These are phyloP conservation scores for Pythium vanterpoolii DNA, from an alignment of 352 stramenopile genomes.

Conservation along the genomic window DNA sequence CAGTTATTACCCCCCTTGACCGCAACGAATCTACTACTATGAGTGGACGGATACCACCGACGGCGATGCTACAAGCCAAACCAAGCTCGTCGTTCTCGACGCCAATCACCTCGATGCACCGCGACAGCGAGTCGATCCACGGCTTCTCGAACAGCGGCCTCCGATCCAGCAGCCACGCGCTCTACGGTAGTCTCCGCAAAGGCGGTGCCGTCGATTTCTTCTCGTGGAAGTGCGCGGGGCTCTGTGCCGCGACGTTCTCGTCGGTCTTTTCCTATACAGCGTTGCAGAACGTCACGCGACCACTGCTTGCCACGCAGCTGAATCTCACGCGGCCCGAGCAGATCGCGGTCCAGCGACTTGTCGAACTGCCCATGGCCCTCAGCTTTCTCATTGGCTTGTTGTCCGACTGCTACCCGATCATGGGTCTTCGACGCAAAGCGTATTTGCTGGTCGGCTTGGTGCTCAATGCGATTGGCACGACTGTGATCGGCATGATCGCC, in stretches of 20 bases:
- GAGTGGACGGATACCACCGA: too few relatives aligned
- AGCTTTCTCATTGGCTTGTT: conserved; percentile 34
- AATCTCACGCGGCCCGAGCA: conserved; percentile 13
- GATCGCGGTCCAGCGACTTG: conserved; percentile 19
- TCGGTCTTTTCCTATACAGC: conserved; percentile 24
- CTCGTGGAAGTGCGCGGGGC: conserved; percentile 17
- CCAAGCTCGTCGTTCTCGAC: too few relatives aligned
- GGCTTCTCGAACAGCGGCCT: not conserved
- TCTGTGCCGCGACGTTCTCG: conserved; percentile 18
- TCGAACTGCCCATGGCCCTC: conserved; percentile 28
- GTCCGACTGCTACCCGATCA: conserved; percentile 30
- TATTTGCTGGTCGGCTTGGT: conserved; percentile 32
- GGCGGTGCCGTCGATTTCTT: conserved; percentile 23
- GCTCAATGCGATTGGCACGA: conserved; percentile 18
- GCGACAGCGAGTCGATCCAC: not conserved
- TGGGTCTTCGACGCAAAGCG: conserved; percentile 29
- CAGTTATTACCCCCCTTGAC: too few relatives aligned
- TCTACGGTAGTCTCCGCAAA: conserved; percentile 29
- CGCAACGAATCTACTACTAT: too few relatives aligned
- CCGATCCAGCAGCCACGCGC: conserved; percentile 25
- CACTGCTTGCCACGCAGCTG: conserved; percentile 24
- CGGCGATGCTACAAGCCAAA: too few relatives aligned
- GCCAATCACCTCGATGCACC: not conserved
- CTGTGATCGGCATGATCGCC: conserved; percentile 18
- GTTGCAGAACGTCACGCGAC: conserved; percentile 13